Evolutionary conservation across 441 rosid species (phyloP).

Genomic region (Bruguiera hainesii): DNA sequence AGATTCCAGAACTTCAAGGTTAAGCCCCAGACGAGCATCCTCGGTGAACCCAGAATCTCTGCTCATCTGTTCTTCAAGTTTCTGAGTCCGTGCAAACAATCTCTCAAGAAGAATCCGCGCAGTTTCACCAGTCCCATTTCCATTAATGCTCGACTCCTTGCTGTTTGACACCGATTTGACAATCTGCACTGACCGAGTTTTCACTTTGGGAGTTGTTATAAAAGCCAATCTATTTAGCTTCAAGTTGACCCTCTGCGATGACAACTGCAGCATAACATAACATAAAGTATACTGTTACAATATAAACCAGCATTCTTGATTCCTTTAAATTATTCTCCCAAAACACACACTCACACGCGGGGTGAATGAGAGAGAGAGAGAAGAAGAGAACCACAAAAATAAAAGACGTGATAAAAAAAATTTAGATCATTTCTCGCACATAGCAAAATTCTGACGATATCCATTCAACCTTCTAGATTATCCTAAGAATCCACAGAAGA

Average conservation of each 20-base stretch:
- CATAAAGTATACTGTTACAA: neutral
- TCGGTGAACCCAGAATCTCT: constrained; percentile 27
- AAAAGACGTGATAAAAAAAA: no score
- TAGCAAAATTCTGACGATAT: no score
- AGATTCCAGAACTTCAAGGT: constrained; percentile 54
- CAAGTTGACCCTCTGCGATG: constrained; percentile 30
- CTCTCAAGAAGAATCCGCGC: constrained; percentile 58
- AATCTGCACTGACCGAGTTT: constrained; percentile 20
- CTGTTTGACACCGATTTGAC: constrained; percentile 41
- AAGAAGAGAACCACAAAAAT: neutral
- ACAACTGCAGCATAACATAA: constrained; percentile 37
- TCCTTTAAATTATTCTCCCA: neutral
- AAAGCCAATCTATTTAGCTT: constrained; percentile 31
- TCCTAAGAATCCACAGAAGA: no score
- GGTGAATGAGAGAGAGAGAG: no score
- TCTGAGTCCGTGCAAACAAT: constrained; percentile 60
- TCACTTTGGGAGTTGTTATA: constrained; percentile 19
- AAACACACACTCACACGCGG: neutral
- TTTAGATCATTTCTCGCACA: no score
- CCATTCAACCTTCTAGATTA: no score
- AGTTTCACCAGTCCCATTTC: constrained; percentile 49
- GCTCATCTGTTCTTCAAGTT: constrained; percentile 46
- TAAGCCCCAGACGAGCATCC: constrained; percentile 26
- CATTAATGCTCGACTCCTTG: constrained; percentile 38
- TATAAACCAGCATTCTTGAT: neutral